phyloP scores from a whole-genome alignment of 768 basidiomycete genomes.

The Holtermanniella nyarrowii region DNA sequence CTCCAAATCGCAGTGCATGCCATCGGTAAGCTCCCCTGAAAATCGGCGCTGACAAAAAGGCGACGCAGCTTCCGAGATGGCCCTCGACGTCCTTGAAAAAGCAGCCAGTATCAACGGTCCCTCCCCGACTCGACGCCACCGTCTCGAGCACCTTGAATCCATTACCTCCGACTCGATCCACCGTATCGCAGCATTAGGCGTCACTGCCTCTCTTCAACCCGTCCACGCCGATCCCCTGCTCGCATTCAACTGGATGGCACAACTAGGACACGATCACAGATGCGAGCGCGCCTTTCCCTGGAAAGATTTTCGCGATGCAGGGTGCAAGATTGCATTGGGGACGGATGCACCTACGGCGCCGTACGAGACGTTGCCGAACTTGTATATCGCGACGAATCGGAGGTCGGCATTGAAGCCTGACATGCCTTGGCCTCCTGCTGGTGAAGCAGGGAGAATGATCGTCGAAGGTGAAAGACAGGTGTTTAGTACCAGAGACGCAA shows the following conservation, averaged over 20 bases:
- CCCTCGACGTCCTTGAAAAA: conserved; percentile 13
- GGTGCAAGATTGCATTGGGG: conserved; percentile 11
- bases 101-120: conserved; percentile 8
- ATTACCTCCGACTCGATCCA: conserved; percentile 7
- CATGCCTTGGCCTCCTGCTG: neutral
- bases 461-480: neutral
- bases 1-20: conserved; percentile 18
- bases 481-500: conserved; percentile 1
- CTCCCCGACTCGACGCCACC: conserved; percentile 1
- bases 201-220: conserved; percentile 20
- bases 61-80: conserved; percentile 13
- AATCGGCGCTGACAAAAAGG: neutral
- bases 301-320: conserved; percentile 8
- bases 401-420: conserved; percentile 10
- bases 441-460: neutral
- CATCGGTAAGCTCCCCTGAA: conserved; percentile 4
- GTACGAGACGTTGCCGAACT: conserved; percentile 11
- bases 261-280: conserved; percentile 14
- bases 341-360: conserved; percentile 16
- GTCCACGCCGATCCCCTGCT: conserved; percentile 16
- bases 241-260: conserved; percentile 9
- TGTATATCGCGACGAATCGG: conserved; percentile 16
- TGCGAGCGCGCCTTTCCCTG: conserved; percentile 15
- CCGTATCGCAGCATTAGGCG: conserved; percentile 9
- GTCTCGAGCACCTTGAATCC: conserved; percentile 20